phyloP scores from a whole-genome alignment of 306 rosid species.

The Phaseolus lunatus region DNA sequence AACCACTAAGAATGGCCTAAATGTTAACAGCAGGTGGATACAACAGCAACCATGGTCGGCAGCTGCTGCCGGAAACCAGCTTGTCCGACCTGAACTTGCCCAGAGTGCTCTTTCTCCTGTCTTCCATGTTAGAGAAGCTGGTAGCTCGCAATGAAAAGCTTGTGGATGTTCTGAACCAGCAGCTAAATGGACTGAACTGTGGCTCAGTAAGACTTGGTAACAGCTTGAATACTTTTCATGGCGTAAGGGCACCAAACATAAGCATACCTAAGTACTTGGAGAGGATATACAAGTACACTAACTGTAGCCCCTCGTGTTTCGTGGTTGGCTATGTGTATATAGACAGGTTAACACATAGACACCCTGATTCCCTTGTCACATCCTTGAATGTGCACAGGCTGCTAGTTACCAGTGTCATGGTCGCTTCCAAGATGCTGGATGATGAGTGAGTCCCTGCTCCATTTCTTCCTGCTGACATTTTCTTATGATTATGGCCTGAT shows the following conservation, averaged over 20 bases:
- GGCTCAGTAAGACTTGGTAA: conserved; percentile 57
- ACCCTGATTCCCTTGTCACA: conserved; percentile 81
- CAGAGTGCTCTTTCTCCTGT: conserved; percentile 69
- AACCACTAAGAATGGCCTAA: conserved; percentile 59
- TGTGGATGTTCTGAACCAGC: conserved; percentile 50
- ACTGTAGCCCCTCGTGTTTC: conserved; percentile 93
- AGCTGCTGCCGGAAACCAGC: conserved; percentile 56
- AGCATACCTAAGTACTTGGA: conserved; percentile 91
- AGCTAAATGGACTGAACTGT: conserved; percentile 42
- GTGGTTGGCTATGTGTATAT: conserved; percentile 90
- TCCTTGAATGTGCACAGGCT: conserved; percentile 87
- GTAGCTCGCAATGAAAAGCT: conserved; percentile 74
- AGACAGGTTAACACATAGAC: conserved; percentile 76
- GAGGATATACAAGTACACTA: conserved; percentile 87
- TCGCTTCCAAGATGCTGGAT: conserved; percentile 95
- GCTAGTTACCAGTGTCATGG: conserved; percentile 78
- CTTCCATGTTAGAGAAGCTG: conserved; percentile 71
- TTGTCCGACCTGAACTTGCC: conserved; percentile 62
- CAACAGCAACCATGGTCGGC: conserved; percentile 55
- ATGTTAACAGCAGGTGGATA: conserved; percentile 62
- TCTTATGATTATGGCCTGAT: not conserved
- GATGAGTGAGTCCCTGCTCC: conserved; percentile 74
- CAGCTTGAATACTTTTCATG: conserved; percentile 75
- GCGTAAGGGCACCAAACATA: conserved; percentile 83
- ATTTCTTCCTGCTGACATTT: not conserved